phyloP scores from a whole-genome alignment of 1,284 basidiomycete species.

The Trametes versicolor region DNA sequence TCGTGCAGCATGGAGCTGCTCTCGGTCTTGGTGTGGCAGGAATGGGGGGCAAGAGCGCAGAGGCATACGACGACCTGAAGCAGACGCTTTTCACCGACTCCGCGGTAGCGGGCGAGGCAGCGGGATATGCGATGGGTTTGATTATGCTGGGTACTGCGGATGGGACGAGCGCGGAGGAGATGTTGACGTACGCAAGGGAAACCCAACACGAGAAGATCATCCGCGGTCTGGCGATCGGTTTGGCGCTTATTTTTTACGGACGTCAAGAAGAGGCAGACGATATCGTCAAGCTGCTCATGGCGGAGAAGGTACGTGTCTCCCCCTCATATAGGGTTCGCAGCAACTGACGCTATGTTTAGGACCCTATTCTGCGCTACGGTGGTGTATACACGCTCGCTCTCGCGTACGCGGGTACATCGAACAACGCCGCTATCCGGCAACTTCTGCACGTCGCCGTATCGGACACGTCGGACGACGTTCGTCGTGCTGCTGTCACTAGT shows the following conservation, averaged over 20 bases:
- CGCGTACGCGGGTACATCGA: constrained; percentile 94
- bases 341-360: constrained; percentile 56
- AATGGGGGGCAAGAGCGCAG: constrained; percentile 89
- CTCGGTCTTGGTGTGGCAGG: constrained; percentile 93
- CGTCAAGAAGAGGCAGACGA: constrained; percentile 89
- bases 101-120: constrained; percentile 92
- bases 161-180: constrained; percentile 84
- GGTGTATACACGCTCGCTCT: constrained; percentile 95
- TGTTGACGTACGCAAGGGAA: constrained; percentile 93
- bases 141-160: constrained; percentile 94
- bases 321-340: background rate
- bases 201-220: constrained; percentile 99
- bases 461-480: constrained; percentile 96
- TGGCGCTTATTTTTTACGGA: constrained; percentile 92
- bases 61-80: constrained; percentile 92
- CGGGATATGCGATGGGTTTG: constrained; percentile 96
- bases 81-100: constrained; percentile 91
- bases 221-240: constrained; percentile 89
- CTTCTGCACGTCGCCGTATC: constrained; percentile 95
- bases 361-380: constrained; percentile 94
- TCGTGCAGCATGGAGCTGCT: constrained; percentile 96
- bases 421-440: constrained; percentile 91
- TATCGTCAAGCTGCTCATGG: constrained; percentile 78
- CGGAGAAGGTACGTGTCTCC: constrained; percentile 76
- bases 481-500: constrained; percentile 93